Base-by-base conservation (phyloP, 1,139 yeast species). In the Diutina pseudorugosa region DNA sequence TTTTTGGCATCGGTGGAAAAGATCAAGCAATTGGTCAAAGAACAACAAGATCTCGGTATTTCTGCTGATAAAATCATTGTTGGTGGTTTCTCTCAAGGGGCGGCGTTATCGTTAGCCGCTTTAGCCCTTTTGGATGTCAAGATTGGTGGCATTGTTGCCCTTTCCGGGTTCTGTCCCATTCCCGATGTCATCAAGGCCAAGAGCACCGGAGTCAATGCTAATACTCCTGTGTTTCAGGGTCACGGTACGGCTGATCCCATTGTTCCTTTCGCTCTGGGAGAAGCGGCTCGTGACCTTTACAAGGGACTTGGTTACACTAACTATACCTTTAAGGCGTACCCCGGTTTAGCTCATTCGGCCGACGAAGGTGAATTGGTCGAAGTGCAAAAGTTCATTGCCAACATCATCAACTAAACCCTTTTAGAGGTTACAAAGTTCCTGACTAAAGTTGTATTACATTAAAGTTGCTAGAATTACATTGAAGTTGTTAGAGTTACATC, bases 11-110 rank as follows among this genome's bases (percentile, higher is more conserved):
- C 87, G 42, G 72, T 85, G 51, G 77, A 75, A 1, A 61, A 69
- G 1, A 70, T 90, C 50, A 75, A 79, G 55, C 63, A 63, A 1
- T 70, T 82, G 55, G 75, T 93, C 51, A 69, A 77, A 23, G 84
- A 83, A 56, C 91, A 89, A 63, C 72, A 80, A 16, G 77, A 75
- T 7, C 65, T 65, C 5, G 57, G 66, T 53, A 77, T 91, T 42
- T 78, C 83, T 1, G 70, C 90, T 0, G 82, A 85, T 42, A 78
- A 84, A 53, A 85, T 93, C 52, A 73, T 93, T 16, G 71, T 93
- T 56, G 98, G 98, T 41, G 98, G 98, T 0, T 93, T 93, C 63
- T 84, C 95, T 7, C 98, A 93, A 68, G 98, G 98, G 55, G 95
- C 90, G 51, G 93, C 95, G 1, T 59, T 91, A 12, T 70, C 95